phyloP scores from a whole-genome alignment of 768 basidiomycete species.

The Termitomyces sp. region DNA sequence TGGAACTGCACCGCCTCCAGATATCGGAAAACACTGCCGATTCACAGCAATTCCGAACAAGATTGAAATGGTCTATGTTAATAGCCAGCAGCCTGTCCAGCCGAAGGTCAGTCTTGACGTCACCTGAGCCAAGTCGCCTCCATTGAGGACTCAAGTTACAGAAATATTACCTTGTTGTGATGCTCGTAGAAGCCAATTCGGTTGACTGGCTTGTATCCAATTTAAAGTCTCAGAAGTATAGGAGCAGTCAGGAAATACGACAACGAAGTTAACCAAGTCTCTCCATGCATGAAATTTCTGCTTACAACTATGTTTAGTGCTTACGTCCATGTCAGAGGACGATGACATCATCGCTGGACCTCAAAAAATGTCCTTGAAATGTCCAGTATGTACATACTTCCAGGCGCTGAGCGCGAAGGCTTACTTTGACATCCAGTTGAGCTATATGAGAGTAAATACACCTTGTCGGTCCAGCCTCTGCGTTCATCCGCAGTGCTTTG shows the following conservation, averaged over 20 bases:
- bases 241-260: constrained; percentile 60
- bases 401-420: neutral
- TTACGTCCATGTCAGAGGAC: constrained; percentile 59
- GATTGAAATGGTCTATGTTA: constrained; percentile 88
- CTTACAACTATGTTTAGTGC: constrained; percentile 44
- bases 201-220: constrained; percentile 70
- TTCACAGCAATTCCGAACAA: constrained; percentile 51
- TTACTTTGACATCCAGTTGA: constrained; percentile 51
- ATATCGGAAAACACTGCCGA: constrained; percentile 47
- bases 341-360: constrained; percentile 92
- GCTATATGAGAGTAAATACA: constrained; percentile 78
- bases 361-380: constrained; percentile 89
- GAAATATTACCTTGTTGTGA: constrained; percentile 86
- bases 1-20: constrained; percentile 90
- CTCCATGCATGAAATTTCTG: neutral
- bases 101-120: constrained; percentile 54
- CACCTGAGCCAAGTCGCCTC: neutral
- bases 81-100: constrained; percentile 75
- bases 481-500: constrained; percentile 93
- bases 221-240: constrained; percentile 66
- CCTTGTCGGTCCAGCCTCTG: constrained; percentile 89
- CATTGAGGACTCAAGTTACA: constrained; percentile 28
- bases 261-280: constrained; percentile 53
- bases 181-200: constrained; percentile 77
- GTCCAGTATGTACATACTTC: constrained; percentile 64